Percentiles rank a stretch among this genome's conserved stretches.
Conservation (phyloP, 768 basidiomycete species). For the Dentipellis fragilis region DNA sequence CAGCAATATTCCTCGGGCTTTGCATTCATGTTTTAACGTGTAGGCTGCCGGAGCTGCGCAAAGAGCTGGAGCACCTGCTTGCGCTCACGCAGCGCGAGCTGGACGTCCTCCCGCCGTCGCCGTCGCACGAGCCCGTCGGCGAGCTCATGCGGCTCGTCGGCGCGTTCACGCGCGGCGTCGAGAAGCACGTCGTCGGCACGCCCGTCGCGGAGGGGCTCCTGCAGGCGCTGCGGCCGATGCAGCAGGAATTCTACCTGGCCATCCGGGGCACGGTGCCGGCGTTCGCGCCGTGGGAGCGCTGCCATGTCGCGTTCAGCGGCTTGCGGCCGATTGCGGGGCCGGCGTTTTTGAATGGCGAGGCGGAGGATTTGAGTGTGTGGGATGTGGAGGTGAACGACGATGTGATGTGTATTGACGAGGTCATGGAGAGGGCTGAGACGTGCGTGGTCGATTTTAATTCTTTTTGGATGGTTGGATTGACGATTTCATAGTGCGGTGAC, state of each 20-base stretch:
- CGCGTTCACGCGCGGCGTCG: constrained; percentile 33
- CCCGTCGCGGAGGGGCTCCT: constrained; percentile 40
- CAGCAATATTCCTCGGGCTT: no score
- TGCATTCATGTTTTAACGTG: no score
- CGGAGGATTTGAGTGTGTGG: no score
- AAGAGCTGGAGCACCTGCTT: constrained; percentile 39
- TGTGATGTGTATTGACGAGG: constrained; percentile 38
- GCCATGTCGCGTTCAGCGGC: background rate
- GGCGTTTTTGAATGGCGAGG: no score
- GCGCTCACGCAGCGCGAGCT: constrained; percentile 22
- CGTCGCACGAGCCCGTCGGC: constrained; percentile 40
- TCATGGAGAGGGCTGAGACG: constrained; percentile 32
- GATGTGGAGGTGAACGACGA: background rate
- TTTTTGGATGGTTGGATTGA: background rate
- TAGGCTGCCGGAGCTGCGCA: constrained; percentile 55
- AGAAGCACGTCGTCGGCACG: constrained; percentile 37
- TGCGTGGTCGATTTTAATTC: constrained; percentile 19
- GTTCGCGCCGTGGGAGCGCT: constrained; percentile 39
- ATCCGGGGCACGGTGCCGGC: constrained; percentile 43
- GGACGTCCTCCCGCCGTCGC: constrained; percentile 32
- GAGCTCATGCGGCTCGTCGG: constrained; percentile 40
- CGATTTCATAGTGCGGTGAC: constrained; percentile 43
- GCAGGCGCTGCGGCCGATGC: constrained; percentile 39
- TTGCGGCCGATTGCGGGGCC: no score
- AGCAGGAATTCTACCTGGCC: constrained; percentile 32